Evolutionary conservation across 2,329 filamentous ascomycete genomes (phyloP), one percentile per base, ranked within the genome.

Genomic region (Colletotrichum gloeosporioides): DNA sequence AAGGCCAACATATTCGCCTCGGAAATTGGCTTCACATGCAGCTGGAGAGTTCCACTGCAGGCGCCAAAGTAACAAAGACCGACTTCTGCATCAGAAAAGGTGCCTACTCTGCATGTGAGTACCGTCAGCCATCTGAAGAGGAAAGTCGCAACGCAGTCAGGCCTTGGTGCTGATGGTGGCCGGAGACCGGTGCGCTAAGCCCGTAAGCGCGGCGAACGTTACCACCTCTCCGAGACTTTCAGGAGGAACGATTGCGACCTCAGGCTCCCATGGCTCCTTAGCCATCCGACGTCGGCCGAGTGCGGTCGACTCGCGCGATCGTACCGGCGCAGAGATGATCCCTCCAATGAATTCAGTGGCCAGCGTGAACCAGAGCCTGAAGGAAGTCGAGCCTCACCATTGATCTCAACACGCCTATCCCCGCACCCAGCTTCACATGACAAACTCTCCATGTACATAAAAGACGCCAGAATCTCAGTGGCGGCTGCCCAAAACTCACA

Each of bases 391-490:
- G 59, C 29, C 31, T 64, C n/a, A 34, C 13, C 29, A 39, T 39
- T 44, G 62, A 39, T 31, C n/a, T 53, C 67, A 61, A 29, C 25
- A 61, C 12, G 27, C 12, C 44, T n/a, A 27, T 25, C 34, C 27
- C 34, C 25, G 18, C 22, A 34, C 49, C 25, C 8, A 71, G 7
- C 57, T 76, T 76, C 73, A 73, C 73, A 76, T 73, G 73, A 73
- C 63, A 76, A 68, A 73, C 55, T 73, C 32, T 57, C 44, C 53
- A 66, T 73, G 73, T 44, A 34, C 39, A 22, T n/a, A 18, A 32
- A 8, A 32, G 16, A 32, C 22, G 59, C 53, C 34, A 68, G 15
- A 61, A 15, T 16, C 8, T 29, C 13, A 27, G 57, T 53, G 68
- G 68, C 36, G 65, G 70, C 63, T 36, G 61, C 61, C 61, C 39